phyloP scores from a whole-genome alignment of 352 stramenopile species.

The Phytophthora parvispora region DNA sequence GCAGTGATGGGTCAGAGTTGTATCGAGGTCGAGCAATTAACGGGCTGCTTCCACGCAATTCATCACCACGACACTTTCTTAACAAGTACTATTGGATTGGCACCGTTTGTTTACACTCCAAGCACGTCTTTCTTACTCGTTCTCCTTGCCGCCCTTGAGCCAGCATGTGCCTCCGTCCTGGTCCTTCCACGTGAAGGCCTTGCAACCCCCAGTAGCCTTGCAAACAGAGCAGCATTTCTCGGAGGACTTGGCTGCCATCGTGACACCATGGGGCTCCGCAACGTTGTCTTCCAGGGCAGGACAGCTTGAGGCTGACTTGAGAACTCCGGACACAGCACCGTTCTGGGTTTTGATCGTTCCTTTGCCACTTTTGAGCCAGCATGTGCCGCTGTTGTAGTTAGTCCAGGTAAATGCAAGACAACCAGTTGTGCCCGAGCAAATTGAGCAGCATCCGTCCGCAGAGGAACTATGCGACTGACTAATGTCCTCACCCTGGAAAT shows the following conservation, averaged over 20 bases:
- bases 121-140: slow-evolving; percentile 6
- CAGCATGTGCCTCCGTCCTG: slow-evolving; percentile 62
- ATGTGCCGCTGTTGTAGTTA: slow-evolving; percentile 54
- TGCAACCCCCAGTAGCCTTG: slow-evolving; percentile 41
- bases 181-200: slow-evolving; percentile 62
- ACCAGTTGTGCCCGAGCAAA: slow-evolving; percentile 32
- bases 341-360: slow-evolving; percentile 20
- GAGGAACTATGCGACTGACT: slow-evolving; percentile 26
- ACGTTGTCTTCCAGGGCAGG: slow-evolving; percentile 26
- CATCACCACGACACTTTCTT: slow-evolving; percentile 22
- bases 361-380: slow-evolving; percentile 63
- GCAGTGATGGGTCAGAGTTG: neutral
- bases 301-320: slow-evolving; percentile 22
- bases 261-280: slow-evolving; percentile 31
- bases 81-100: slow-evolving; percentile 41
- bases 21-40: slow-evolving; percentile 10
- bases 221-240: slow-evolving; percentile 46
- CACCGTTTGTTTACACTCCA: slow-evolving; percentile 16
- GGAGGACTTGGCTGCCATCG: slow-evolving; percentile 17
- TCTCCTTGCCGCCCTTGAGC: slow-evolving; percentile 60
- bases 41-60: slow-evolving; percentile 5
- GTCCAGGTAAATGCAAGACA: slow-evolving; percentile 65
- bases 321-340: slow-evolving; percentile 22
- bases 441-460: slow-evolving; percentile 46
- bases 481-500: slow-evolving; percentile 61